phyloP scores from a whole-genome alignment of 2,329 filamentous ascomycete species.

The Domatiomyces catenatus region DNA sequence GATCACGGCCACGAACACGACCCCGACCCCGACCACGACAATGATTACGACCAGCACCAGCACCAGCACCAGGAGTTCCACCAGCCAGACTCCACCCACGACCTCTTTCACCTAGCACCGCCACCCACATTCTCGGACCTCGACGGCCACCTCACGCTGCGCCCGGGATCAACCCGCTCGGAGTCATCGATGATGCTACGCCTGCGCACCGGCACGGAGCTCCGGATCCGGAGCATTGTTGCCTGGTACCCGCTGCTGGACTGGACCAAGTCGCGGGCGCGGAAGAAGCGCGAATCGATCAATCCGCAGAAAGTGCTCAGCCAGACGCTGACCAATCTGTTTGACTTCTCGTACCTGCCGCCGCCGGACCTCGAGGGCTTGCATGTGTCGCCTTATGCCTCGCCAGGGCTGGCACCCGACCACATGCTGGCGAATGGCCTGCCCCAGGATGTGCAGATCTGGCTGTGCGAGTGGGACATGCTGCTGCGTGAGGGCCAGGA shows the following conservation, averaged over 20 bases:
- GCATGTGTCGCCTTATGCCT: conserved; percentile 43
- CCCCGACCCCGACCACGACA: conserved; percentile 2
- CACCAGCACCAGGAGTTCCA: conserved; percentile 1
- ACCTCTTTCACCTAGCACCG: not conserved
- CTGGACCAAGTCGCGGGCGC: conserved; percentile 44
- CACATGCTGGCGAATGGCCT: conserved; percentile 38
- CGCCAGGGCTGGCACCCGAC: conserved; percentile 40
- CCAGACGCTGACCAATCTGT: conserved; percentile 33
- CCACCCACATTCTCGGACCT: not conserved
- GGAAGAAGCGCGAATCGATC: conserved; percentile 40
- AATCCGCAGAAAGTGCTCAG: conserved; percentile 37
- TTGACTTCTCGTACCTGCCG: conserved; percentile 33
- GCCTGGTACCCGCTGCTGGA: conserved; percentile 50
- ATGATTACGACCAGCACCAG: conserved; percentile 3
- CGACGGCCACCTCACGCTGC: not conserved
- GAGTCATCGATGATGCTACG: conserved; percentile 7
- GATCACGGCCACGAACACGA: not conserved
- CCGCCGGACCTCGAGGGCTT: conserved; percentile 29
- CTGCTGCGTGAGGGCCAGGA: conserved; percentile 42
- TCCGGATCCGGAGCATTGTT: conserved; percentile 41
- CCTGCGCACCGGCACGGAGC: conserved; percentile 21
- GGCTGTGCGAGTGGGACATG: conserved; percentile 54
- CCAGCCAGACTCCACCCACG: not conserved
- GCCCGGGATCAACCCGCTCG: not conserved
- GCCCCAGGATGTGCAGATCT: conserved; percentile 45